These are phyloP conservation scores for Pelargonium exstipulatum DNA, from an alignment of 441 rosid genomes.

Conservation along the genomic window DNA sequence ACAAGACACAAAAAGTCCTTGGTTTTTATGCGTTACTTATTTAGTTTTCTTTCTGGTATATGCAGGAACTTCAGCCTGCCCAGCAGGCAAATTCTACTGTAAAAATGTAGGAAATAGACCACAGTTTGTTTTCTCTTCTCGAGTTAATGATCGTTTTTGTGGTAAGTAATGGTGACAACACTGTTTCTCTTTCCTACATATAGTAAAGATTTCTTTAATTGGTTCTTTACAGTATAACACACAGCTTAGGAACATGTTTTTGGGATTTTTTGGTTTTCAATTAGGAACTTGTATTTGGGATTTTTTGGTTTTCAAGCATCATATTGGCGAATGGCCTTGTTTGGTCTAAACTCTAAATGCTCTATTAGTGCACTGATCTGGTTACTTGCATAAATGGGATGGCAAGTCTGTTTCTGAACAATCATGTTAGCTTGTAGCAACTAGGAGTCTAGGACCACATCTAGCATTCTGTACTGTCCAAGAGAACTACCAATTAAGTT, in stretches of 20 bases:
- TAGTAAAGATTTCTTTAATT: background rate
- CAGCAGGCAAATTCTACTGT: constrained; percentile 75
- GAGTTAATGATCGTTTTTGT: constrained; percentile 67
- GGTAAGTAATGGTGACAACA: constrained; percentile 38
- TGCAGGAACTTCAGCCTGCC: constrained; percentile 91
- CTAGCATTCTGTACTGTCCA: background rate
- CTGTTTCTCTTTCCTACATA: background rate
- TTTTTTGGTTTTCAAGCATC: background rate
- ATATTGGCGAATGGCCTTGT: background rate
- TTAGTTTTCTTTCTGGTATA: constrained; percentile 21
- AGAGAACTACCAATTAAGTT: background rate
- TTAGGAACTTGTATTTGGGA: background rate
- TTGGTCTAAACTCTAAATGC: background rate
- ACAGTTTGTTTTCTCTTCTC: constrained; percentile 62
- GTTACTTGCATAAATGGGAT: too few relatives aligned
- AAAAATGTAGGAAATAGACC: constrained; percentile 72
- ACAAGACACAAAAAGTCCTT: background rate
- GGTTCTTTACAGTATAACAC: too few relatives aligned
- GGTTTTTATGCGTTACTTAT: constrained; percentile 12
- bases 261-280: background rate
- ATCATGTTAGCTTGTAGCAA: background rate
- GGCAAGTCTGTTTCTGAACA: background rate
- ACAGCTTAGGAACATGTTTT: background rate
- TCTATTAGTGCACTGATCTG: too few relatives aligned
- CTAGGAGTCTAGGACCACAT: background rate